A percentile compares a stretch with the other conserved stretches of the same genome.
These are phyloP conservation scores for Hanseniaspora gamundiae DNA, from an alignment of 1,139 yeast genomes.

Conservation along the genomic window DNA sequence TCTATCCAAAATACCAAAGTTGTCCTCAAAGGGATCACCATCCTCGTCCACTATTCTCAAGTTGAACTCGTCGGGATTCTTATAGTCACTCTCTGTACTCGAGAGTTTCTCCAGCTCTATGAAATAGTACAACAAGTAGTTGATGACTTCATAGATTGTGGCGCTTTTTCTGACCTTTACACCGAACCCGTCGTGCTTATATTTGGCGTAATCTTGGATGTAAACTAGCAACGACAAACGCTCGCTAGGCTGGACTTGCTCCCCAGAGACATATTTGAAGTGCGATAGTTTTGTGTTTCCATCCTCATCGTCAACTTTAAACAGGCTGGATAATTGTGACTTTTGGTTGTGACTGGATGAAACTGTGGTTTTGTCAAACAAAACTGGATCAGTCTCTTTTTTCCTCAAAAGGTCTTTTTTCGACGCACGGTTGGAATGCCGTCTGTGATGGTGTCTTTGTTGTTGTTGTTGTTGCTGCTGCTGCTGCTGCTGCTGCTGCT, in stretches of 20 bases:
- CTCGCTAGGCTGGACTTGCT: slow-evolving; percentile 21
- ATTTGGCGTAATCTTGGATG: slow-evolving; percentile 25
- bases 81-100: slow-evolving; percentile 9
- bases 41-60: slow-evolving; percentile 67
- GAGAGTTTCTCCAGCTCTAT: slow-evolving; percentile 16
- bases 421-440: too few relatives aligned
- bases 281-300: slow-evolving; percentile 40
- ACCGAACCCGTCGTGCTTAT: slow-evolving; percentile 17
- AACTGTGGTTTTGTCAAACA: not conserved
- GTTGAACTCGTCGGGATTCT: slow-evolving; percentile 53
- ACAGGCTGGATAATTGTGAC: slow-evolving; percentile 24
- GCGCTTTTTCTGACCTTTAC: slow-evolving; percentile 35
- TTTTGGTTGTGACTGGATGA: not conserved
- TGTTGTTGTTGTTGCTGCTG: too few relatives aligned
- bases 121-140: slow-evolving; percentile 36
- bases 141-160: slow-evolving; percentile 51
- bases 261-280: slow-evolving; percentile 40
- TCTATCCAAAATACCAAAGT: slow-evolving; percentile 58
- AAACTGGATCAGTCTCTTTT: not conserved
- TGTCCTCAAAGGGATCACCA: slow-evolving; percentile 64
- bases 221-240: slow-evolving; percentile 26
- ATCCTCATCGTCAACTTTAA: slow-evolving; percentile 24
- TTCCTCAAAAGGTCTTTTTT: too few relatives aligned
- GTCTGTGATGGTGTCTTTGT: too few relatives aligned
- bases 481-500: too few relatives aligned